phyloP scores from a whole-genome alignment of 768 basidiomycete species.

The Daedaleopsis sinensis region DNA sequence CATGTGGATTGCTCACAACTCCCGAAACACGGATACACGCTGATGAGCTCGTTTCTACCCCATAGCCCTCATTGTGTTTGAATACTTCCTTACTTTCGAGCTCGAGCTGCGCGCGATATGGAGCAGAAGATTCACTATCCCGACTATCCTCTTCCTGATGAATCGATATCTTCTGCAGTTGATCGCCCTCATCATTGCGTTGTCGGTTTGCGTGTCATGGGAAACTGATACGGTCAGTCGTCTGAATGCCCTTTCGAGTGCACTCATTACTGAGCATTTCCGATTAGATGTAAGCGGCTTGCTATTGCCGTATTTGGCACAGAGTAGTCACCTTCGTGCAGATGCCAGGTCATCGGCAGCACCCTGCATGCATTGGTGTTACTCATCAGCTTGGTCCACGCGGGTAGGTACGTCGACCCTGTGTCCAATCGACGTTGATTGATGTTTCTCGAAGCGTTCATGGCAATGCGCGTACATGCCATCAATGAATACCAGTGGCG shows the following conservation, averaged over 20 bases:
- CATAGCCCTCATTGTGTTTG: too few relatives aligned
- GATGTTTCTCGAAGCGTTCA: conserved; percentile 2
- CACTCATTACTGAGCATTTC: neutral
- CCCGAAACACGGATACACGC: too few relatives aligned
- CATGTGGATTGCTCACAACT: too few relatives aligned
- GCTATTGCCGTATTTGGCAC: neutral
- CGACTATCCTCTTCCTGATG: conserved; percentile 11
- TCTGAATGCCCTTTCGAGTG: neutral
- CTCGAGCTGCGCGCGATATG: conserved; percentile 17
- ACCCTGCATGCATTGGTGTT: neutral
- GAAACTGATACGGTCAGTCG: neutral
- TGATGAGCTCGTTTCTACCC: too few relatives aligned
- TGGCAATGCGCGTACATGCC: conserved; percentile 9
- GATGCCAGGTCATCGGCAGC: neutral
- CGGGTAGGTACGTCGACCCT: neutral
- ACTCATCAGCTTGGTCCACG: neutral
- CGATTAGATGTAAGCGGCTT: neutral
- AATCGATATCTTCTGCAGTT: conserved; percentile 14
- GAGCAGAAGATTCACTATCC: conserved; percentile 12
- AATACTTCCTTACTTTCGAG: neutral
- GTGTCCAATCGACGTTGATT: neutral
- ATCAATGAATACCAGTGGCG: conserved; percentile 11
- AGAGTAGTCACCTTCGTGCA: neutral
- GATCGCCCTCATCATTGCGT: neutral
- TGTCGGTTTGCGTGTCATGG: conserved; percentile 9